Evolutionary conservation across 1,284 basidiomycete species (phyloP), one percentile per base, ranked within the genome.

Genomic region (Sporisorium iseilematis-ciliati): DNA sequence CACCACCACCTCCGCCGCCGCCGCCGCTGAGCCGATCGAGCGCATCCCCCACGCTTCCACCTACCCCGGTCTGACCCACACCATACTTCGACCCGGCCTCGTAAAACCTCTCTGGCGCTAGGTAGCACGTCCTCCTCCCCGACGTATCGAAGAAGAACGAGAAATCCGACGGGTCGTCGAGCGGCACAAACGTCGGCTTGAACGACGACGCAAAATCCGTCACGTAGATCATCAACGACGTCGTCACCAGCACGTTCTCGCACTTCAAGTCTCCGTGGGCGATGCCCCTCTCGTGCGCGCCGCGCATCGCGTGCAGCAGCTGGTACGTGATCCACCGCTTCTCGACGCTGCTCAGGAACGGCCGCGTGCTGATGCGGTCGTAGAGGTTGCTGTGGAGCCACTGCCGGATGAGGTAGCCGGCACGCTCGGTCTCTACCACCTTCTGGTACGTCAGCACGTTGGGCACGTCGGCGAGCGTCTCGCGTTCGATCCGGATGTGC

Each of bases 301-400:
- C 93, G 33, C 91, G 89, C 65, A 99, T 89, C 2, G 92, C 94
- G 31, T 90, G 92, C 56, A 99, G 88, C 1, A 99, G 88, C 85
- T 99, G 96, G 84, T 95, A 99, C 0, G 93, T 91, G 71, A 99
- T 94, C 97, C 97, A 99, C 82, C 94, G 94, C 89, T 99, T 99
- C 88, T 99, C 97, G 48, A 97, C 90, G 57, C 88, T 85, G 63
- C 91, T 92, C 53, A 99, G 88, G 86, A 99, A 99, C 0, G 97
- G 97, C 29, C 97, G 92, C 1, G 95, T 99, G 83, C 96, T 97
- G 82, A 99, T 97, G 50, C 96, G 90, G 86, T 99, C 97, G 85
- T 99, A 99, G 8, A 99, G 88, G 81, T 93, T 98, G 80, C 92
- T 95, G 6, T 94, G 92, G 12, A 95, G 88, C 93, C 94, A 99